Evolutionary conservation across 768 basidiomycete species (phyloP).

Genomic region (Suillus sp.): DNA sequence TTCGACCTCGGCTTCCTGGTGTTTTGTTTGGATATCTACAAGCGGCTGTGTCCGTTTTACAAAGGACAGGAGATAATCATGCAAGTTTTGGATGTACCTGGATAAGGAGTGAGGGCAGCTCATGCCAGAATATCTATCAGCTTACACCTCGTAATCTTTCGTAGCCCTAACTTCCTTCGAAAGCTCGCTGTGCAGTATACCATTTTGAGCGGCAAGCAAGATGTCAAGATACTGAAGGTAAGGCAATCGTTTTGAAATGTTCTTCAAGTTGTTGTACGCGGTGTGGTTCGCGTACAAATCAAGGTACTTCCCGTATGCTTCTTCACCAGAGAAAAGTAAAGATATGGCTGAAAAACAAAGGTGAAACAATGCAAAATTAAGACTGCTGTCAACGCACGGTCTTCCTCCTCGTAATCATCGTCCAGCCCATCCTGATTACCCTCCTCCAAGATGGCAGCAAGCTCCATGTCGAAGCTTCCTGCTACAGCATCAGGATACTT

Average conservation of each 20-base stretch:
- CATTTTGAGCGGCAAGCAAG: constrained; percentile 65
- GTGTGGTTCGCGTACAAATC: constrained; percentile 90
- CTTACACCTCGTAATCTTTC: constrained; percentile 81
- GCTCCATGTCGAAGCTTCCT: constrained; percentile 81
- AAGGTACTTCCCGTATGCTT: constrained; percentile 91
- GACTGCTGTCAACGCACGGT: constrained; percentile 61
- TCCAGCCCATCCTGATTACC: constrained; percentile 67
- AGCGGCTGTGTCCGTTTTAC: constrained; percentile 83
- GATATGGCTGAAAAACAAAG: constrained; percentile 58
- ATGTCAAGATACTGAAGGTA: constrained; percentile 95
- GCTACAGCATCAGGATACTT: constrained; percentile 91
- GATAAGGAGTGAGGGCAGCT: constrained; percentile 16
- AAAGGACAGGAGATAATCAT: constrained; percentile 86
- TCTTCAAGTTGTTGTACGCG: constrained; percentile 87
- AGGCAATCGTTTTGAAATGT: constrained; percentile 77
- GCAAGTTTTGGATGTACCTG: constrained; percentile 84
- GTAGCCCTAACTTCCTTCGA: constrained; percentile 64
- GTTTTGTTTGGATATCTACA: constrained; percentile 69
- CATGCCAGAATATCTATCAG: constrained; percentile 18
- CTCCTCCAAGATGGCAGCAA: constrained; percentile 80
- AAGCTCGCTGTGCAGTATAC: constrained; percentile 66
- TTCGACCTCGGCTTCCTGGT: constrained; percentile 62
- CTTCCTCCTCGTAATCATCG: constrained; percentile 80
- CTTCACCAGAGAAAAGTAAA: constrained; percentile 93
- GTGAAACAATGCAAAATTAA: constrained; percentile 12